Base-by-base conservation (phyloP, 1,139 yeast species). In the Nakaseomyces uthaithaninus region DNA sequence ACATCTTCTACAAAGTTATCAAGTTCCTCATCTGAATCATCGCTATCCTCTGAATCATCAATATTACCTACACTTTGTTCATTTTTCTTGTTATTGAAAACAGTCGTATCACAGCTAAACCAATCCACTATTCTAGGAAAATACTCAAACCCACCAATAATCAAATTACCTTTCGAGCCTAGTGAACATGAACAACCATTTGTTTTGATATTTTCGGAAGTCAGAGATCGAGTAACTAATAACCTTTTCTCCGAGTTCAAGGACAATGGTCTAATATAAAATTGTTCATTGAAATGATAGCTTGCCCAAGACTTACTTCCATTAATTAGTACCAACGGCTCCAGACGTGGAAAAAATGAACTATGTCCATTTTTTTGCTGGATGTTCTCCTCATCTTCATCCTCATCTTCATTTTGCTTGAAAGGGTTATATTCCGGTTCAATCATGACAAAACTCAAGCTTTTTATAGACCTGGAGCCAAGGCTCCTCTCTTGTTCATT, bases 111-210 rank as follows among this genome's bases (percentile, higher is more conserved):
- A 11, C 22, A 15, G 23, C 47, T 45, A 41, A 57, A 55, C 62
- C 62, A 57, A 2, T 40, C 38, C 15, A 45, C 44, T 22, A 31
- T 36, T 5, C 42, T 37, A 8, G 49, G 39, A 33, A 59, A 53
- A 35, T 50, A 44, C 8, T 36, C 39, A 22, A 59, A 24, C 30
- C 45, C 51, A 8, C 63, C 62, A 31, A 59, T 57, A 3, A 55
- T 40, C 33, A 59, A 43, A 10, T 47, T 37, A 9, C 62, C 62
- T 9, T 50, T 40, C 3, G 49, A 40, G 11, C 51, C 50, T 15
- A 59, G 35, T 2, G 57, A 48, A 38, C 62, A 55, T 33, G 62
- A 57, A 34, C 52, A 48, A 9, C 62, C 62, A 42, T 58, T 59
- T 4, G 27, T 16, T 12, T 38, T 41, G 3, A 57, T 42, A 16